Evolutionary conservation across 108 stramenopile species (phyloP).

Genomic region (Cyclostephanos invisitatus): DNA sequence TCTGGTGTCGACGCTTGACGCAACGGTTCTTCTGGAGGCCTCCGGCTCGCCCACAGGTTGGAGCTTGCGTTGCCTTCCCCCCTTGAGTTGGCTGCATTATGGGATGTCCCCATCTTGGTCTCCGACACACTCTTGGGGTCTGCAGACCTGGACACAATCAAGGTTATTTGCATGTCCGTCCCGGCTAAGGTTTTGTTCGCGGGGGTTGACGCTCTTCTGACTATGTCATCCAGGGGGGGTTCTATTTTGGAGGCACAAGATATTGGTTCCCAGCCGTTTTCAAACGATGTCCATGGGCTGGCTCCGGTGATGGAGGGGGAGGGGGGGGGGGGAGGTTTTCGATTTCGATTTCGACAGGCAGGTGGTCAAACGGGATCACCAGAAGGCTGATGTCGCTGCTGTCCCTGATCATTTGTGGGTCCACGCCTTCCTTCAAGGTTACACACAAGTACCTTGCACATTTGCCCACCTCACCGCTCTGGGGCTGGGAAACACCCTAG

Average conservation of each 20-base stretch:
- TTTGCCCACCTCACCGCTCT: background rate
- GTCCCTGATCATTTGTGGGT: slow-evolving; percentile 10
- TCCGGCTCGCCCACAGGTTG: background rate
- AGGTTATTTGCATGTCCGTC: background rate
- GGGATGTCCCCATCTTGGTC: slow-evolving; percentile 11
- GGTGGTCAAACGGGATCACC: slow-evolving; percentile 5
- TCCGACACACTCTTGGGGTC: background rate
- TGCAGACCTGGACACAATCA: background rate
- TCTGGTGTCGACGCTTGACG: background rate
- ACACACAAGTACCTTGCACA: background rate
- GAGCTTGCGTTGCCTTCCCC: background rate
- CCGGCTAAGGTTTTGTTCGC: slow-evolving; percentile 1
- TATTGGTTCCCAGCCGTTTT: background rate
- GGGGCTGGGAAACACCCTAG: background rate
- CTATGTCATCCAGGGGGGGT: slow-evolving; percentile 12
- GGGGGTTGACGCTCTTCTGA: slow-evolving; percentile 1
- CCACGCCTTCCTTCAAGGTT: background rate
- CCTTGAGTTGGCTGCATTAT: background rate
- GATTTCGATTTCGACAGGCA: too few species aligned
- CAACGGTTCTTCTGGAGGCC: background rate
- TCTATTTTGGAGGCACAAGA: too few species aligned
- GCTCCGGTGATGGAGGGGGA: background rate
- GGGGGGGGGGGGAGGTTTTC: too few species aligned
- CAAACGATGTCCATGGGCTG: background rate
- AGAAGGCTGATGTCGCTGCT: slow-evolving; percentile 2